These are phyloP conservation scores for Rhizophagus clarus DNA, from an alignment of 192 early-diverging fungal species.

Conservation along the genomic window DNA sequence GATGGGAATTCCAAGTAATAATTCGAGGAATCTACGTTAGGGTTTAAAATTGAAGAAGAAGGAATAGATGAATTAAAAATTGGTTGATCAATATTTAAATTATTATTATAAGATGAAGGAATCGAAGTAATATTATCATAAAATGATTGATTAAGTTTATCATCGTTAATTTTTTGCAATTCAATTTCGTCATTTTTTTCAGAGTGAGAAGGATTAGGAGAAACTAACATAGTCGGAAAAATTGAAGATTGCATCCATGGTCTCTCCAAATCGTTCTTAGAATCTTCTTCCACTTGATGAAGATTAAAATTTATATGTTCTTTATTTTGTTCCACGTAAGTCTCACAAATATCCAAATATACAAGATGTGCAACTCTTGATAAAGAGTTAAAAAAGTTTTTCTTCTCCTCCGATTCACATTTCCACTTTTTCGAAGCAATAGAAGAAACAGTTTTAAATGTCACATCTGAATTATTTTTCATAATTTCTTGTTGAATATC, in stretches of 20 bases:
- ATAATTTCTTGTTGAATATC: constrained; percentile 6
- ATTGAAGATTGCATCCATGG: background rate
- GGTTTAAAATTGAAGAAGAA: background rate
- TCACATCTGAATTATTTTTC: background rate
- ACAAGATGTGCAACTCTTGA: background rate
- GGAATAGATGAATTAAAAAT: background rate
- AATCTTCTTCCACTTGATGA: background rate
- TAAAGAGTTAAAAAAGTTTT: background rate
- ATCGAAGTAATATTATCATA: background rate
- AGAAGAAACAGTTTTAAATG: background rate
- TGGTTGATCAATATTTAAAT: background rate
- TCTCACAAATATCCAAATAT: background rate
- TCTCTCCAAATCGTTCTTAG: background rate
- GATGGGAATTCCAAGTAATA: background rate
- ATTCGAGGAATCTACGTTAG: background rate
- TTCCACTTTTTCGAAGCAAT: constrained; percentile 3
- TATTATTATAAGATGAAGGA: background rate
- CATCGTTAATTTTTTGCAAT: background rate
- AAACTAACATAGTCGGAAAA: background rate
- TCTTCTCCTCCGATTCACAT: background rate
- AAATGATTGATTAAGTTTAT: background rate
- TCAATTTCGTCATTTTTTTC: background rate
- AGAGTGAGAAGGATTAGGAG: background rate
- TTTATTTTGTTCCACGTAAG: background rate
- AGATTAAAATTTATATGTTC: background rate